Evolutionary conservation across 2,329 filamentous ascomycete species (phyloP).

Genomic region (Fusarium xyrophilum): DNA sequence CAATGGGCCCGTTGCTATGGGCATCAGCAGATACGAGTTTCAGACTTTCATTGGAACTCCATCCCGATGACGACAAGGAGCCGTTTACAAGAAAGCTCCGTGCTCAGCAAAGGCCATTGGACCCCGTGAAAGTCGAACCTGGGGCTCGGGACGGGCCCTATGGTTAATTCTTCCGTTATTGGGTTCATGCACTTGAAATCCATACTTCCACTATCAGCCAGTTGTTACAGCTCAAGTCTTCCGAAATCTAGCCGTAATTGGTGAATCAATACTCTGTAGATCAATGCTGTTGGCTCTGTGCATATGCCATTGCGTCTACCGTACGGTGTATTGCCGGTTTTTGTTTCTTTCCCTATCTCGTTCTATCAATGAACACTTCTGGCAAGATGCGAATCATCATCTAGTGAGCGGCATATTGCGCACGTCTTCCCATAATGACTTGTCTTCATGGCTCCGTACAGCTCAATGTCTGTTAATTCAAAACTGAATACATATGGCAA

Average conservation of each 20-base stretch:
- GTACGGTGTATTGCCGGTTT: background rate
- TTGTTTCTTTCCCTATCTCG: background rate
- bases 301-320: background rate
- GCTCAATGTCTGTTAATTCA: background rate
- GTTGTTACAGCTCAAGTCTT: background rate
- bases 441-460: background rate
- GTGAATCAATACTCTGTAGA: background rate
- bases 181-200: slow-evolving; percentile 12
- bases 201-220: background rate
- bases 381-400: background rate
- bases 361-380: background rate
- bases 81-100: slow-evolving; percentile 1
- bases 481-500: background rate
- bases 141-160: slow-evolving; percentile 1
- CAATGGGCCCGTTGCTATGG: slow-evolving; percentile 20
- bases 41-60: slow-evolving; percentile 15
- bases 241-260: background rate
- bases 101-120: background rate
- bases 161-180: slow-evolving; percentile 24
- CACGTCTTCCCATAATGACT: background rate
- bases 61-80: slow-evolving; percentile 17
- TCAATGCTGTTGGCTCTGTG: background rate
- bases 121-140: background rate
- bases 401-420: background rate
- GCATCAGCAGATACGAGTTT: slow-evolving; percentile 21